Percentiles rank a stretch among this genome's conserved stretches.
These are phyloP conservation scores for Francoa sonchifolia DNA, from an alignment of 441 rosid species.

Conservation along the genomic window DNA sequence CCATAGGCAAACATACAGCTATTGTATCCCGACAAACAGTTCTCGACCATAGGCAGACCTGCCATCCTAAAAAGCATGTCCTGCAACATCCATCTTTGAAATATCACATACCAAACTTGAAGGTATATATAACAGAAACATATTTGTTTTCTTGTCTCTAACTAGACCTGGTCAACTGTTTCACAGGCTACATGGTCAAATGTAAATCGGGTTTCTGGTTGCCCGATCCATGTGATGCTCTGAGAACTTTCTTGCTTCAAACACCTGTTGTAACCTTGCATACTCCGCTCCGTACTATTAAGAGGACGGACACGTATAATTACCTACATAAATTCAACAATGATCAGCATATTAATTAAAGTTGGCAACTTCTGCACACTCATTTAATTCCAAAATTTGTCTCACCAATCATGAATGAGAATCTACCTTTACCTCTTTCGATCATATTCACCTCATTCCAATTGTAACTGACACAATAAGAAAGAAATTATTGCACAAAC, in stretches of 20 bases:
- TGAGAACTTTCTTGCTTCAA: conserved; percentile 89
- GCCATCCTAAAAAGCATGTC: conserved; percentile 82
- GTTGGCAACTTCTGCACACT: not conserved
- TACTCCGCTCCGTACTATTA: conserved; percentile 64
- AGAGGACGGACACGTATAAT: conserved; percentile 91
- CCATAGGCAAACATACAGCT: conserved; percentile 99
- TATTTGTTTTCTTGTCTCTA: conserved; percentile 2
- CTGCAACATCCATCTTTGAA: conserved; percentile 29
- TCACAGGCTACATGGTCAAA: conserved; percentile 97
- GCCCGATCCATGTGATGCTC: conserved; percentile 75
- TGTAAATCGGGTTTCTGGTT: conserved; percentile 76
- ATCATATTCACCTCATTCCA: too few relatives aligned
- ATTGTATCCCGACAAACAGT: conserved; percentile 93
- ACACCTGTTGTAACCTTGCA: conserved; percentile 69
- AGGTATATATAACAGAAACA: not conserved
- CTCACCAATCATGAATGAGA: too few relatives aligned
- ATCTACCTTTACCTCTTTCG: too few relatives aligned
- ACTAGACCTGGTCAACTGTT: conserved; percentile 80
- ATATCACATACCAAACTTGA: conserved; percentile 3
- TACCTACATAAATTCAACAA: conserved; percentile 34
- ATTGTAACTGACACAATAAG: too few relatives aligned
- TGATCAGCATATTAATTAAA: conserved; percentile 9
- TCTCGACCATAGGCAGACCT: conserved; percentile 92
- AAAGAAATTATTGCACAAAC: not conserved
- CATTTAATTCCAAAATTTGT: not conserved